Evolutionary conservation across 202 grass and related monocot genomes (phyloP).

Genomic region (Dendrocalamus latiflorus): DNA sequence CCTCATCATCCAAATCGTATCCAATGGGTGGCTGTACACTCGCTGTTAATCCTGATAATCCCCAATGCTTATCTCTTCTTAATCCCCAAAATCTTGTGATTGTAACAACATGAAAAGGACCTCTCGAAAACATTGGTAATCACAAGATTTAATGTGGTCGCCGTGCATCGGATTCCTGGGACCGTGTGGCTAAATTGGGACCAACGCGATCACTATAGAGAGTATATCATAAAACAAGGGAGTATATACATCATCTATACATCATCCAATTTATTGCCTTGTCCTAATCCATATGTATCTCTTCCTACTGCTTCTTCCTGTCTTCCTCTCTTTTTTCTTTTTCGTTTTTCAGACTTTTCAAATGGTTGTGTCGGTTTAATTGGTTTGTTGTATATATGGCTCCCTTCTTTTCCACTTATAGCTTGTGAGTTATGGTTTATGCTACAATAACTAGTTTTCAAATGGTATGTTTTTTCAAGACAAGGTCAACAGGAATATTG

Average conservation of each 20-base stretch:
- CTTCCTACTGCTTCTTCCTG: background rate
- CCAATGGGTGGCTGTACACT: constrained; percentile 30
- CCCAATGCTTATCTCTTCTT: constrained; percentile 33
- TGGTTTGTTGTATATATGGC: background rate
- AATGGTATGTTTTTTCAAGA: too few species aligned
- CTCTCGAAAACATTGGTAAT: constrained; percentile 33
- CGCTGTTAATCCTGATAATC: constrained; percentile 36
- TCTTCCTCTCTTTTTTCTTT: background rate
- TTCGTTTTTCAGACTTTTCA: background rate
- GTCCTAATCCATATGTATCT: constrained; percentile 26
- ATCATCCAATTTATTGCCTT: constrained; percentile 26
- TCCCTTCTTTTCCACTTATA: too few species aligned
- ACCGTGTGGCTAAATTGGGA: constrained; percentile 32
- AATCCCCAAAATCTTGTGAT: constrained; percentile 23
- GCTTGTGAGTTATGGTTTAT: too few species aligned
- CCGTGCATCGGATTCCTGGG: constrained; percentile 28
- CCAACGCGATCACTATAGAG: constrained; percentile 16
- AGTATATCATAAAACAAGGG: constrained; percentile 23
- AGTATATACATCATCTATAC: constrained; percentile 18
- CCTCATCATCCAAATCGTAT: constrained; percentile 15
- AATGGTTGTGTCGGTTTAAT: background rate
- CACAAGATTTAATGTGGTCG: constrained; percentile 41
- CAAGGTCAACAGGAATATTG: rapidly evolving
- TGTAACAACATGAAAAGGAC: constrained; percentile 31
- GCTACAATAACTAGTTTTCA: too few species aligned